Evolutionary conservation across 345 rosid genomes (phyloP).

Genomic region (Raphanus sativus): DNA sequence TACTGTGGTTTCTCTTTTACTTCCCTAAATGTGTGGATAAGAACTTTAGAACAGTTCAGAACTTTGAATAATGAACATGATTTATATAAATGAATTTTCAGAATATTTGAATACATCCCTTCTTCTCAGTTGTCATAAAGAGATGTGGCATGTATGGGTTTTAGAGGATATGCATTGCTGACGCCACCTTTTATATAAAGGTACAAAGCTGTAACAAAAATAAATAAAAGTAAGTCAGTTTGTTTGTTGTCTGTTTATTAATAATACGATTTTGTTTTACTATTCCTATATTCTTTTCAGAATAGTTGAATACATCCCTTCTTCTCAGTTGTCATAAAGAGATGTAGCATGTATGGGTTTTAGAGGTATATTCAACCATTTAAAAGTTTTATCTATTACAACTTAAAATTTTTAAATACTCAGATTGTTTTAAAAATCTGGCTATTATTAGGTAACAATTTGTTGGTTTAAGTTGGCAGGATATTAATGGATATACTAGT

Average conservation of each 20-base stretch:
- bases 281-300: background rate
- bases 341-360: constrained; percentile 8
- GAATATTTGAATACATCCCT: constrained; percentile 7
- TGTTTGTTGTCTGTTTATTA: background rate
- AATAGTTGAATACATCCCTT: constrained; percentile 8
- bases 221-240: background rate
- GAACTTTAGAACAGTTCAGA: constrained; percentile 22
- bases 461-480: background rate
- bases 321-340: background rate
- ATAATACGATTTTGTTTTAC: background rate
- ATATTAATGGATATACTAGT: background rate
- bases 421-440: background rate
- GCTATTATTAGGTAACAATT: background rate
- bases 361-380: background rate
- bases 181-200: background rate
- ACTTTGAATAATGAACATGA: background rate
- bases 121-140: background rate
- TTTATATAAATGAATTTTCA: background rate
- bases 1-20: background rate
- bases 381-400: background rate
- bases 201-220: background rate
- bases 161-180: constrained; percentile 7
- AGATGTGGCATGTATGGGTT: constrained; percentile 9
- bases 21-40: constrained; percentile 25
- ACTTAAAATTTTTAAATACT: background rate